phyloP scores from a whole-genome alignment of 345 rosid genomes.

The Anacardium occidentale region DNA sequence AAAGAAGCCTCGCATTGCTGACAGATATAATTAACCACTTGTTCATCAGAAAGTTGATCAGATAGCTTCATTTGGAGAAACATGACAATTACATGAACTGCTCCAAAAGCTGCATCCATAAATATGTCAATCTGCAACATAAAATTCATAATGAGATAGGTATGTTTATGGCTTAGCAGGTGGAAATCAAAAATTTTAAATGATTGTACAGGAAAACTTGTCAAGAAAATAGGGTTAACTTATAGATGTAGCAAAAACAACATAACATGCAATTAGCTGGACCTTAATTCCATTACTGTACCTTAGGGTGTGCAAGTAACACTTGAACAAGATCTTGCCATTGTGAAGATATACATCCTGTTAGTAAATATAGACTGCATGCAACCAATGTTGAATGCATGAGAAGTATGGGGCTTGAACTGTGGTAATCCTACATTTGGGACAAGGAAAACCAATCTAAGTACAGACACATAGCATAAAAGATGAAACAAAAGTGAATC shows the following conservation, averaged over 20 bases:
- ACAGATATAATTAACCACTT: constrained; percentile 55
- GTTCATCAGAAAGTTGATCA: constrained; percentile 44
- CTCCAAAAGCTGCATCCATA: constrained; percentile 79
- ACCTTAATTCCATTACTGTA: constrained; percentile 29
- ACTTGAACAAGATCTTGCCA: constrained; percentile 81
- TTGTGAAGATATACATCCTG: constrained; percentile 67
- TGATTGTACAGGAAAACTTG: not conserved
- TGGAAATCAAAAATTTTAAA: constrained; percentile 12
- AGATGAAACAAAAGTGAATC: constrained; percentile 18
- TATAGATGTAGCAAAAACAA: not conserved
- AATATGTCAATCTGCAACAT: constrained; percentile 72
- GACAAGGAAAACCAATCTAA: constrained; percentile 23
- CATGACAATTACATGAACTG: constrained; percentile 59
- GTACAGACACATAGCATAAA: constrained; percentile 24
- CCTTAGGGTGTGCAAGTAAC: constrained; percentile 86
- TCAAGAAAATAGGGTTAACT: constrained; percentile 1
- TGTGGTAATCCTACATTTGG: constrained; percentile 44
- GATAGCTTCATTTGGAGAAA: constrained; percentile 61
- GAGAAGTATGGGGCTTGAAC: constrained; percentile 45
- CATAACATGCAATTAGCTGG: not conserved
- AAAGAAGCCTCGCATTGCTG: constrained; percentile 93
- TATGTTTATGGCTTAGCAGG: constrained; percentile 8
- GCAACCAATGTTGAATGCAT: constrained; percentile 70
- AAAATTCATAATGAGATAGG: constrained; percentile 31
- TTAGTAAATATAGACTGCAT: constrained; percentile 61